A percentile compares a stretch with the other conserved stretches of the same genome.
phyloP scores from a whole-genome alignment of 1,284 basidiomycete species.

The Ceratobasidium sp. region DNA sequence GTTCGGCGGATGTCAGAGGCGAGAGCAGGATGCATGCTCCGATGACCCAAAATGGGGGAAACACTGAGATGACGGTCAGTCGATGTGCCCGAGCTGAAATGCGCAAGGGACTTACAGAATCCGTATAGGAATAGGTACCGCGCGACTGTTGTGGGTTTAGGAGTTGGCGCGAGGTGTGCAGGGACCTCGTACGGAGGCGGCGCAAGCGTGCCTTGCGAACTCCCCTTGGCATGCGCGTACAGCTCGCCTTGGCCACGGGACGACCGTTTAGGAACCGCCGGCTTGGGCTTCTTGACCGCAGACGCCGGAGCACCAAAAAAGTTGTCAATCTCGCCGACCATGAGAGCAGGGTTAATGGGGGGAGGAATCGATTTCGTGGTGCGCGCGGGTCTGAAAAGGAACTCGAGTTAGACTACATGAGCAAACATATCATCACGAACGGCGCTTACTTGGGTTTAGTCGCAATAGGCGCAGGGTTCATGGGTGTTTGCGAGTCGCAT shows the following conservation, averaged over 20 bases:
- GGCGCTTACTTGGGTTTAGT: slow-evolving; percentile 1
- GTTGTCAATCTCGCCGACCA: slow-evolving; percentile 19
- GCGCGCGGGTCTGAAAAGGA: slow-evolving; percentile 20
- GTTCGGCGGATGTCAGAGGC: neutral
- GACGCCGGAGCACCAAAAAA: slow-evolving; percentile 26
- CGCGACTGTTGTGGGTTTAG: slow-evolving; percentile 27
- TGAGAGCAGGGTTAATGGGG: neutral
- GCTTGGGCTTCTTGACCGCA: slow-evolving; percentile 39
- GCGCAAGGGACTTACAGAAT: slow-evolving; percentile 26
- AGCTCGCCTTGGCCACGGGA: slow-evolving; percentile 3
- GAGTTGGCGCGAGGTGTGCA: slow-evolving; percentile 25
- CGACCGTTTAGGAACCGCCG: slow-evolving; percentile 19
- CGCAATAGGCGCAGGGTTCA: neutral
- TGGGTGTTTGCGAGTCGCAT: slow-evolving; percentile 22
- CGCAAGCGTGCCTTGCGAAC: slow-evolving; percentile 2
- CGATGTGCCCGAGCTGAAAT: neutral
- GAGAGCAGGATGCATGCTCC: slow-evolving; percentile 39
- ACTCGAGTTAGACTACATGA: neutral
- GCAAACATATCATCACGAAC: slow-evolving; percentile 15
- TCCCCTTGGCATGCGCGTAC: slow-evolving; percentile 1
- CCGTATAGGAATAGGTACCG: slow-evolving; percentile 31
- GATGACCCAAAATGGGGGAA: slow-evolving; percentile 43
- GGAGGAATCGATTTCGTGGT: neutral
- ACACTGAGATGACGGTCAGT: slow-evolving; percentile 10
- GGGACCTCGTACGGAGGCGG: slow-evolving; percentile 43